phyloP scores from a whole-genome alignment of 73 alveolate species.

The Stentor coeruleus region DNA sequence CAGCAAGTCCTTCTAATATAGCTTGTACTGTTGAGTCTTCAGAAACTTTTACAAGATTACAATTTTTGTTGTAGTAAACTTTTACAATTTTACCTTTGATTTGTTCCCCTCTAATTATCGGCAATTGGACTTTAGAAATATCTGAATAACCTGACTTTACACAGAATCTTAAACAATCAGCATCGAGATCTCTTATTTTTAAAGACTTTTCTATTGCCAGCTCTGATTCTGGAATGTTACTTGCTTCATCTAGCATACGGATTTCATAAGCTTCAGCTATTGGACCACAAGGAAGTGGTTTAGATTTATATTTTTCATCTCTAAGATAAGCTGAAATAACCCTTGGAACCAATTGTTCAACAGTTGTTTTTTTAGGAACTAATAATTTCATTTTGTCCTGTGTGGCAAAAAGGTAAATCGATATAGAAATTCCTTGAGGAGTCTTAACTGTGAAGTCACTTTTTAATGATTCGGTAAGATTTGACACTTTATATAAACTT shows the following conservation, averaged over 20 bases:
- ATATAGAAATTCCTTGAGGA: neutral
- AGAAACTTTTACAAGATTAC: neutral
- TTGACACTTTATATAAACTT: neutral
- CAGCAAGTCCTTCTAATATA: neutral
- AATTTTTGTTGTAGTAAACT: neutral
- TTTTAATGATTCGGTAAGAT: slow-evolving; percentile 11
- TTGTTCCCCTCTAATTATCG: neutral
- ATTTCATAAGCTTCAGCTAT: slow-evolving; percentile 13
- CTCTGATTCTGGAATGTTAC: neutral
- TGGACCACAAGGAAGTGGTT: neutral
- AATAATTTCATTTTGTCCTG: neutral
- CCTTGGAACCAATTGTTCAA: neutral
- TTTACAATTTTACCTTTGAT: neutral
- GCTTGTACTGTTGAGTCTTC: neutral
- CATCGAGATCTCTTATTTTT: slow-evolving; percentile 6
- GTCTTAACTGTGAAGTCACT: neutral
- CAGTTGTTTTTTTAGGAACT: slow-evolving; percentile 15
- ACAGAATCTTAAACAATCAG: neutral
- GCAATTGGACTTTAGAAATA: neutral
- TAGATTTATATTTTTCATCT: neutral
- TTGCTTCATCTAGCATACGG: neutral
- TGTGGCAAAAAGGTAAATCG: neutral
- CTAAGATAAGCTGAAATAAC: neutral
- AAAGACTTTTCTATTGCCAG: neutral
- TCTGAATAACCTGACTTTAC: neutral